phyloP scores from a whole-genome alignment of 495 filamentous ascomycete species.

The Aspergillus cavernicola region DNA sequence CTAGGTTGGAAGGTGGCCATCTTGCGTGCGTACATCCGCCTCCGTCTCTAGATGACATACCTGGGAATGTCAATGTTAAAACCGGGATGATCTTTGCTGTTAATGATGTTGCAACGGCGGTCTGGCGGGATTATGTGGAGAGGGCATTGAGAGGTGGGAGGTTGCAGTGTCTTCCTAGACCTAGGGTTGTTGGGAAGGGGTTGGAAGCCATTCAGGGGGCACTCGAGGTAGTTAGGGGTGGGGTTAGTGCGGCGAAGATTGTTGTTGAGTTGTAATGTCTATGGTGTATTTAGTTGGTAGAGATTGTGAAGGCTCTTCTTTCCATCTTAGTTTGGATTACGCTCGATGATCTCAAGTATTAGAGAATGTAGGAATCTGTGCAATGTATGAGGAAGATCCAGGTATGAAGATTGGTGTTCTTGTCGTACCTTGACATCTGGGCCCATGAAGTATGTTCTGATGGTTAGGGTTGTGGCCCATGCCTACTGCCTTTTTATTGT shows the following conservation, averaged over 20 bases:
- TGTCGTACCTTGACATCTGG: too few relatives aligned
- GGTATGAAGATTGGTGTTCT: too few relatives aligned
- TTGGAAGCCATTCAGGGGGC: neutral
- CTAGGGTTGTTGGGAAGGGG: slow-evolving; percentile 8
- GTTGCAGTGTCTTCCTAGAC: slow-evolving; percentile 5
- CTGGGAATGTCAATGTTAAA: slow-evolving; percentile 22
- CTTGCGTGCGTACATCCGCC: slow-evolving; percentile 9
- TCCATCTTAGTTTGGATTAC: too few relatives aligned
- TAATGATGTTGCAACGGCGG: slow-evolving; percentile 36
- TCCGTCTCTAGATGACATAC: slow-evolving; percentile 1
- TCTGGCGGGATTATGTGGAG: slow-evolving; percentile 31
- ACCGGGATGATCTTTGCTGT: slow-evolving; percentile 44
- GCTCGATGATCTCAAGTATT: too few relatives aligned
- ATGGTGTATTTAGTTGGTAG: too few relatives aligned
- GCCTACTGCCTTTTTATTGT: too few relatives aligned
- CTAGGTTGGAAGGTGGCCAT: slow-evolving; percentile 2
- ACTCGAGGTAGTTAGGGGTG: neutral
- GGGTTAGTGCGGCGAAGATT: slow-evolving; percentile 10
- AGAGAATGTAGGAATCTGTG: too few relatives aligned
- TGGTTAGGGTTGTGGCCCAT: too few relatives aligned
- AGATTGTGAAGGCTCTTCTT: too few relatives aligned
- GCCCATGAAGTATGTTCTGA: too few relatives aligned
- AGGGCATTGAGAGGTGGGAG: neutral
- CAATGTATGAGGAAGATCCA: too few relatives aligned
- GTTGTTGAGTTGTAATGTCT: slow-evolving; percentile 8